Base-by-base conservation (phyloP, 2,329 filamentous ascomycete species). In the Trichophyton verrucosum region DNA sequence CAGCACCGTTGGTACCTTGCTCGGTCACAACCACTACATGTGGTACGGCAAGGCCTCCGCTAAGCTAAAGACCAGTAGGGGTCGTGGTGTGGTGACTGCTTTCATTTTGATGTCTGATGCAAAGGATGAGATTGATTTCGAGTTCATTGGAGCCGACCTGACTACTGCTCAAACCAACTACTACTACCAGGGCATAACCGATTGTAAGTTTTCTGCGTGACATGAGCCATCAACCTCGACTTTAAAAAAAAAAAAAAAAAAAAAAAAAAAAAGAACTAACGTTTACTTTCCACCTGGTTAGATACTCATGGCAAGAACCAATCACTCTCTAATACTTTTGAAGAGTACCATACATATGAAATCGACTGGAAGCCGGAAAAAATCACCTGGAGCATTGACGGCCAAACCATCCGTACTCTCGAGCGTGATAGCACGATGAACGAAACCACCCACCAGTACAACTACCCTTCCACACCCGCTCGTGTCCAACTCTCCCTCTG, bases 61-160 rank as follows among this genome's bases (percentile, higher is more conserved):
- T 60, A 88, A 79, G 61, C 79, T 97, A 74, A 94, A 90, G 80
- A 92, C 91, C 0, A 87, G 86, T 65, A 86, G 88, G 69, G 91
- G 91, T 61, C 77, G 80, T 53, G 94, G 94, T 80, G 94, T 99
- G 22, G 88, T 99, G n/a, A 95, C 91, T 1, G 92, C 91, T 33
- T 99, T 99, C 72, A 99, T 99, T 73, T 80, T 97, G 70, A 84
- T 96, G 74, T 91, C 88, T 40, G 92, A 97, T 70, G 88, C 95
- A 70, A 95, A 96, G 81, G 94, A 99, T 71, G 94, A 99, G 76
- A 96, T 99, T 69, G 94, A 99, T 77, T 97, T 90, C 72, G 94
- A 99, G 74, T 97, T 88, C 73, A 82, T 99, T 60, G 94, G 94
- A 66, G 82, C 82, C 51, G 89, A 96, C 70, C 79, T 95, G 64